These are phyloP conservation scores for Tympanopsis confertula DNA, from an alignment of 2,329 filamentous ascomycete genomes.

Conservation along the genomic window DNA sequence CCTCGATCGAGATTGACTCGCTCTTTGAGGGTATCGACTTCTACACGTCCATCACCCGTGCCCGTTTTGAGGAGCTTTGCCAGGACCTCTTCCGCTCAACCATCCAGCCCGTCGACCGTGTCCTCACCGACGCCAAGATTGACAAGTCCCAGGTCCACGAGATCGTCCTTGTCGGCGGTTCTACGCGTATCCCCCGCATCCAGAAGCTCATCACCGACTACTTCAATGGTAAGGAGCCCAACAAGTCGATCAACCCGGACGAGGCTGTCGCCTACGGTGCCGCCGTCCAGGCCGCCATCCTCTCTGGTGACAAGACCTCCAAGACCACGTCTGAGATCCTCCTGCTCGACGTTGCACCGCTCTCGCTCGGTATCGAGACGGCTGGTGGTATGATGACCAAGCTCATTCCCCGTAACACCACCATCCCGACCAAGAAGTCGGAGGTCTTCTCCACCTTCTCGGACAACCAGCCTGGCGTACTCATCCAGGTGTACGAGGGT, in stretches of 20 bases:
- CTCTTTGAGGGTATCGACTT: slow-evolving; percentile 96
- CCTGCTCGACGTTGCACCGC: slow-evolving; percentile 86
- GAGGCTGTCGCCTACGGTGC: slow-evolving; percentile 98
- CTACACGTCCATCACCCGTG: slow-evolving; percentile 98
- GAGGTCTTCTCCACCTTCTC: slow-evolving; percentile 99
- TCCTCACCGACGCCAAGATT: slow-evolving; percentile 89
- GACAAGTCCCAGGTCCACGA: slow-evolving; percentile 97
- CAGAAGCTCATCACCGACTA: slow-evolving; percentile 99
- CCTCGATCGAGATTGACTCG: no score
- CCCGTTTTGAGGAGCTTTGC: slow-evolving; percentile 97
- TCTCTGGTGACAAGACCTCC: slow-evolving; percentile 88
- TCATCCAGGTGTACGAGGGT: slow-evolving; percentile 98
- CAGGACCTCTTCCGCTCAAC: slow-evolving; percentile 97
- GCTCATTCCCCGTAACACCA: slow-evolving; percentile 98
- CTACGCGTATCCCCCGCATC: slow-evolving; percentile 96
- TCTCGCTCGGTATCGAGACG: slow-evolving; percentile 97
- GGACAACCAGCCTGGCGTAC: slow-evolving; percentile 98
- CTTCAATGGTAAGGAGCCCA: slow-evolving; percentile 99
- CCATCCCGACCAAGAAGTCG: slow-evolving; percentile 98
- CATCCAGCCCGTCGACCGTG: slow-evolving; percentile 93
- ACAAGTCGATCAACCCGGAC: slow-evolving; percentile 99
- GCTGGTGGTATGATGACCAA: slow-evolving; percentile 99
- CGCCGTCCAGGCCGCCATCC: slow-evolving; percentile 91
- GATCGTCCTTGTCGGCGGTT: slow-evolving; percentile 96
- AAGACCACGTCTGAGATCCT: slow-evolving; percentile 98